Evolutionary conservation across 164 flowering plant species (phyloP), one percentile per base, ranked within the genome.

Genomic region (Tinospora cordifolia): DNA sequence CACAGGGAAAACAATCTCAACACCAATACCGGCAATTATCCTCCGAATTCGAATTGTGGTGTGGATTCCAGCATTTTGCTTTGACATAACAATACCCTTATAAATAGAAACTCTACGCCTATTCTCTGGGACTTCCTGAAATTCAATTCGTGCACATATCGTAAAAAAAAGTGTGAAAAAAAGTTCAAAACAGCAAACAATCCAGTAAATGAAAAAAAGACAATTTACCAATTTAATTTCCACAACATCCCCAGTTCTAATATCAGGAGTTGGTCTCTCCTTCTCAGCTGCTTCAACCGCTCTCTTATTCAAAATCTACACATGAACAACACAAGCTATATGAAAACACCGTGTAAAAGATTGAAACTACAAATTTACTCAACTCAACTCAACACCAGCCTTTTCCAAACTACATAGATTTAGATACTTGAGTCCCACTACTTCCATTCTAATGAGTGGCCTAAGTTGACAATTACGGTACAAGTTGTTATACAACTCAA

Each of bases 41-140:
- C 98, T 90, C 58, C 97, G 84, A 69, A 95, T 84, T 11, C 98
- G 75, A 60, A 95, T 88, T 10, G 99, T 91, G 0, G 98, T 88
- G 81, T 95, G 97, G 71, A 95, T 87, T 36, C 99, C 99, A 51
- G 98, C 96, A 86, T 95, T 95, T 78, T 90, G 97, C 75, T 76
- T 92, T 3, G 93, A 84, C 0, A 95, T 89, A 8, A 95, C 93
- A 60, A 95, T 95, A 22, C 99, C 98, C 77, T 88, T 92, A 67
- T 88, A 92, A 9, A 85, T 74, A 17, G 97, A 81, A 67, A 83
- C 66, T 66, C 97, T 81, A 38, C 90, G 83, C 82, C 80, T 86
- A 73, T 86, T 89, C 72, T 86, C 91, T 3, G 93, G 99, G 30
- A 89, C 93, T 86, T 90, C 95, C 98, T 94, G 80, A 44, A 81